Evolutionary conservation across 192 early-diverging fungal genomes (phyloP), one percentile per base, ranked within the genome.

Genomic region (Coemansia sp.): DNA sequence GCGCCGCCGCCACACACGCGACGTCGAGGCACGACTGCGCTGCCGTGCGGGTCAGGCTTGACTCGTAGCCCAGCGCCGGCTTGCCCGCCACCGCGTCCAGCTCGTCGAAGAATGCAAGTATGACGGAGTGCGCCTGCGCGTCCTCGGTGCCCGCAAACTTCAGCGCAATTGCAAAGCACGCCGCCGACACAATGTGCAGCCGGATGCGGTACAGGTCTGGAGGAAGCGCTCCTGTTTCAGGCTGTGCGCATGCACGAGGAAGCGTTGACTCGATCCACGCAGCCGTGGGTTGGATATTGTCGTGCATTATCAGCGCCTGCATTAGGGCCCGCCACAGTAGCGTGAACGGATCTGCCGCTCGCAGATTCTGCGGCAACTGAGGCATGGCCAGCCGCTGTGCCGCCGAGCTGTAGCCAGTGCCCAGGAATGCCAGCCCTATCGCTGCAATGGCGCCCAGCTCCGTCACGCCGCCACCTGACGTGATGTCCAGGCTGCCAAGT

Each of bases 401-500:
- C 0, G 91, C 78, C 16, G 69, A 55, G 6, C 43, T 27, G 57
- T 93, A 87, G 65, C 89, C 85, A 16, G 92, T 89, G 38, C 89
- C 91, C 32, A 98, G 73, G 59, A 87, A 95, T 65, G 90, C 87
- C 19, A 98, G 73, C 0, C 87, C 92, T 16, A 98, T 67, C 0
- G 95, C 95, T 23, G 95, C 84, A 8, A 86, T 85, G 0, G 91
- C 85, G n/a, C 76, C 76, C 7, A 73, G 38, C 12, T 62, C 60
- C 2, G 71, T 69, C 19, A 73, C 54, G 12, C 52, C 48, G 21
- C 54, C 53, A 40, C 52, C 27, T 25, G 56, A 14, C 4, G 54
- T 21, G 8, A 65, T 52, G 29, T 29, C 54, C 43, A 63, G 16
- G 24, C 49, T 50, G 42, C 40, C 60, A 49, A 71, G 27, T 54